Base-by-base conservation (phyloP, 352 stramenopile species). In the Globisporangium spiculum region DNA sequence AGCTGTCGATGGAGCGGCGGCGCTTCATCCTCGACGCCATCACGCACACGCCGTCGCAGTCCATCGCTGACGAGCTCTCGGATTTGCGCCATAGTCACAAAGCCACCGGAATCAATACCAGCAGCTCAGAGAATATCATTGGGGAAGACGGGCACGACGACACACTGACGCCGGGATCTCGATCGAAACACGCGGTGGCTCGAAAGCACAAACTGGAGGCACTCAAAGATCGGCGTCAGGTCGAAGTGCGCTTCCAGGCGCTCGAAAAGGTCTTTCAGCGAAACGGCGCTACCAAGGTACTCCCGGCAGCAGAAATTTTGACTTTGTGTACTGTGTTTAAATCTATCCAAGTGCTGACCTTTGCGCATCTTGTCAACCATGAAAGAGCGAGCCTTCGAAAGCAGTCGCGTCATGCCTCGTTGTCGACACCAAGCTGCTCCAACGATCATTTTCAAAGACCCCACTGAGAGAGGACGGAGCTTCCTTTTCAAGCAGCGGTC, bases 21-120 rank as follows among this genome's bases (percentile, higher is more conserved):
- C 74, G 77, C 1, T 93, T 93, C 56, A 91, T 93, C 56, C 74
- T 93, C 0, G 77, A 89, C 24, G 83, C 82, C 22, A 92, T 93
- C 65, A 93, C 82, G 18, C 82, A 74, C 26, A 72, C 75, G 36
- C 82, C 76, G 3, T 77, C 75, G 0, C 78, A 88, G 60, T 75
- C 83, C 6, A 80, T 90, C 27, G 67, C 81, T 30, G 80, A 89
- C 63, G 83, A 89, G 38, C 75, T 89, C 24, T 71, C 72, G 16
- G 73, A 85, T 18, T 66, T 89, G 34, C 82, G 75, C 50, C 72
- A 69, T n/a, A 48, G 26, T 18, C 71, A 64, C 30, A 72, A 2
- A 24, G 57, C 2, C n/a, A n/a, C 4, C 27, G 46, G 20, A 36
- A 53, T 56, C 52, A 48, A 48, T 48, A 53, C 7, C 24, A 34